Evolutionary conservation across 768 basidiomycete genomes (phyloP), one percentile per base, ranked within the genome.

Genomic region (Rhodotorula diobovata): DNA sequence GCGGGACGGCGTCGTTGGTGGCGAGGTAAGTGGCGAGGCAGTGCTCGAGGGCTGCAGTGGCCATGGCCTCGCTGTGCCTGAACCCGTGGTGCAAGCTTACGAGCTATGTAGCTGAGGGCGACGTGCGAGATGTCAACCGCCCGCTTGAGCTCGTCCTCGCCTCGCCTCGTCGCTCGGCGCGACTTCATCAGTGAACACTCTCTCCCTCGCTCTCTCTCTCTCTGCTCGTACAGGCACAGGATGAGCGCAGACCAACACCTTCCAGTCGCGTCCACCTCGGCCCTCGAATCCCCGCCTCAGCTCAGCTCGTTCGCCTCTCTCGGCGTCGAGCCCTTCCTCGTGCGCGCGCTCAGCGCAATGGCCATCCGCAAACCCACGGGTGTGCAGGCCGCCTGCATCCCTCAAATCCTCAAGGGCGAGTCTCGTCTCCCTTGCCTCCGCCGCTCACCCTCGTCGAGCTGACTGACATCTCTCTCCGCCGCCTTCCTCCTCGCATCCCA

Each of bases 371-470:
- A 80, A 4, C 94, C 95, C 0, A 97, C 95, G 0, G 87, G 89
- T 71, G 88, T 99, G 39, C 95, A 99, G 77, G 84, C 85, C 0
- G 90, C 91, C 8, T 97, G 94, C 80, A 90, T 99, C 77, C 91
- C 91, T 5, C 87, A 88, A 10, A 85, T 98, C 63, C 83, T 99
- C 37, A 81, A 85, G 82, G 91, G 91, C 88, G 77, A 81, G 84
- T 77, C 74, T 23, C 18, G 20, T 20, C 35, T 12, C 34, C 30
- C n/a, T 21, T 6, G 4, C 41, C 34, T 8, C 54, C 5, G 2
- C 0, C 30, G 25, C 6, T 14, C 21, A 12, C 25, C 28, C 9
- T 14, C 55, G 55, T 16, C 18, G 4, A 43, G 37, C 50, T 20
- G 8, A 15, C 54, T 54, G 6, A 32, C 63, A 15, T 63, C 28